These are phyloP conservation scores for Fusarium paranaense DNA, from an alignment of 2,329 filamentous ascomycete genomes.

Conservation along the genomic window DNA sequence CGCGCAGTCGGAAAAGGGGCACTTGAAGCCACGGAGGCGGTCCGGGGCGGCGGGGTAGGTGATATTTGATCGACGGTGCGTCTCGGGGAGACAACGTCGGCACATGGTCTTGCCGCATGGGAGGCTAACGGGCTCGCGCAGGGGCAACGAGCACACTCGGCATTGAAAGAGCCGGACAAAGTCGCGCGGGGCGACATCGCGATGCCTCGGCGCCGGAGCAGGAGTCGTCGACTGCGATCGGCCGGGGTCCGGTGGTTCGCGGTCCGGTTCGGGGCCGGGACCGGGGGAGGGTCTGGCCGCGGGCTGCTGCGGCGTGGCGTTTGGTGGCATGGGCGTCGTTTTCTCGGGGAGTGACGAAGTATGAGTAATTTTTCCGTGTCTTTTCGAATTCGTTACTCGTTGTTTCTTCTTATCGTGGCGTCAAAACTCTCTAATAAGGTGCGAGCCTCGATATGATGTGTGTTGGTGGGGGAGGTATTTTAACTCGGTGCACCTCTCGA, in stretches of 20 bases:
- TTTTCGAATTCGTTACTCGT: constrained; percentile 7
- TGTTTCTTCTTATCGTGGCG: constrained; percentile 7
- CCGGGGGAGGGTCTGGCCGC: constrained; percentile 26
- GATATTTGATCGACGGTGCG: constrained; percentile 74
- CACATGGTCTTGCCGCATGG: constrained; percentile 87
- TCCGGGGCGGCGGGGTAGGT: constrained; percentile 79
- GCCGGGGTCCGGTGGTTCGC: constrained; percentile 14
- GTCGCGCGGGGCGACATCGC: constrained; percentile 43
- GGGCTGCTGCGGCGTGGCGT: constrained; percentile 23
- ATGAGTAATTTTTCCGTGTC: constrained; percentile 4
- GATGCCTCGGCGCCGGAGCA: constrained; percentile 9
- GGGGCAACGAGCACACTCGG: constrained; percentile 74
- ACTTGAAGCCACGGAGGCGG: constrained; percentile 77
- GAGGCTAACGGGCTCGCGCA: constrained; percentile 77
- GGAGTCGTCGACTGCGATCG: constrained; percentile 16
- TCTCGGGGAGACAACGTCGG: constrained; percentile 76
- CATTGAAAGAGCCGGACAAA: constrained; percentile 81
- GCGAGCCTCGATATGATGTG: constrained; percentile 25
- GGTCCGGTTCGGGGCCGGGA: constrained; percentile 22
- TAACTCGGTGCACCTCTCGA: not conserved
- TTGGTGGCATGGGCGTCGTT: constrained; percentile 37
- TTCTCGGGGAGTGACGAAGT: not conserved
- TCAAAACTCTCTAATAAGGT: constrained; percentile 42
- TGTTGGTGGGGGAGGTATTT: not conserved
- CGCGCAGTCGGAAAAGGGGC: constrained; percentile 74